Percentiles rank a stretch among this genome's conserved stretches.
These are phyloP conservation scores for Aspergillus aculeatus DNA, from an alignment of 2,329 filamentous ascomycete genomes.

Conservation along the genomic window DNA sequence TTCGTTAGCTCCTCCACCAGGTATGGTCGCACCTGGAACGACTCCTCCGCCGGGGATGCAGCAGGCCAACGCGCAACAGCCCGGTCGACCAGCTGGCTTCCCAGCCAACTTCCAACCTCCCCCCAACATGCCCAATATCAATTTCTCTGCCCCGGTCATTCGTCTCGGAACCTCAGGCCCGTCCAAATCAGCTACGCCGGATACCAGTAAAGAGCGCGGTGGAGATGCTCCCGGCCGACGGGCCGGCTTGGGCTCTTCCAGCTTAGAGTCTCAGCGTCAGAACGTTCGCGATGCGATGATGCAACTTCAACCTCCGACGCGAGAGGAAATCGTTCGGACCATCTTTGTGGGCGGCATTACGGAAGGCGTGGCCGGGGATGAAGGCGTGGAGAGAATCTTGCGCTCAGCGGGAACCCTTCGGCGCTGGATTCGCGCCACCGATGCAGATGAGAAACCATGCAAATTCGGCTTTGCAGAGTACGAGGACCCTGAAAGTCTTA, in stretches of 20 bases:
- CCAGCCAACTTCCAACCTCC: constrained; percentile 84
- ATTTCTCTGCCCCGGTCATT: constrained; percentile 96
- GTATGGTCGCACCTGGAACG: constrained; percentile 77
- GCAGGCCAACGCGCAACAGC: constrained; percentile 69
- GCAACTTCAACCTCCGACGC: constrained; percentile 74
- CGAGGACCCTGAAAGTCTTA: constrained; percentile 84
- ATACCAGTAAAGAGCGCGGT: constrained; percentile 47
- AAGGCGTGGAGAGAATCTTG: constrained; percentile 75
- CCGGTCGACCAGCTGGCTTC: constrained; percentile 76
- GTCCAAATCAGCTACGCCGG: constrained; percentile 56
- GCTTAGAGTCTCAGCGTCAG: constrained; percentile 65
- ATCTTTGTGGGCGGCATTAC: constrained; percentile 88
- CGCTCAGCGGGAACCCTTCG: constrained; percentile 73
- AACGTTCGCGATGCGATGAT: constrained; percentile 67
- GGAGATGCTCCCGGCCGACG: constrained; percentile 49
- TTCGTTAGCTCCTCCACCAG: constrained; percentile 68
- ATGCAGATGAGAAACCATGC: constrained; percentile 76
- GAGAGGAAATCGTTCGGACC: constrained; percentile 87
- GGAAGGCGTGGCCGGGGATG: constrained; percentile 72
- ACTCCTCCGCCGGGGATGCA: constrained; percentile 75
- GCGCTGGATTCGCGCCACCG: constrained; percentile 77
- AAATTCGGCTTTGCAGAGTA: constrained; percentile 96
- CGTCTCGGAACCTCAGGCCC: constrained; percentile 75
- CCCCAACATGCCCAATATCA: constrained; percentile 92
- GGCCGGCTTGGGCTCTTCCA: constrained; percentile 59